Evolutionary conservation across 2,329 filamentous ascomycete species (phyloP).

Genomic region (Fusarium camptoceras): DNA sequence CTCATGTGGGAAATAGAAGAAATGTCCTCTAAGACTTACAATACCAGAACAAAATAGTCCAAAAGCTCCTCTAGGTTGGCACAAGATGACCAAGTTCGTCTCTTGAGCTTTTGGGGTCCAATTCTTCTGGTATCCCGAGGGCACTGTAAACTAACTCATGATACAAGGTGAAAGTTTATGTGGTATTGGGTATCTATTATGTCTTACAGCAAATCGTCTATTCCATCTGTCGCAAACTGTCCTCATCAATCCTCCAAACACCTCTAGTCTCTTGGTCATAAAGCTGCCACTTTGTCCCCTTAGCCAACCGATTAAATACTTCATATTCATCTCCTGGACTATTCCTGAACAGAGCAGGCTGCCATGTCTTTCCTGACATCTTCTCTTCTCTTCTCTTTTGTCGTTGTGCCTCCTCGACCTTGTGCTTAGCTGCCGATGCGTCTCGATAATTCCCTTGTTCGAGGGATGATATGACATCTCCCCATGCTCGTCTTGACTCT

Average conservation of each 20-base stretch:
- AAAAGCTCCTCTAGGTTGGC: too few species aligned
- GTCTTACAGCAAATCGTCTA: background rate
- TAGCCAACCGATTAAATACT: slow-evolving; percentile 18
- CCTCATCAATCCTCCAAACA: slow-evolving; percentile 35
- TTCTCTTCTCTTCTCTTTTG: slow-evolving; percentile 77
- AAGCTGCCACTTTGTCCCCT: slow-evolving; percentile 24
- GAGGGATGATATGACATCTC: slow-evolving; percentile 79
- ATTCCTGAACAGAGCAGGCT: slow-evolving; percentile 32
- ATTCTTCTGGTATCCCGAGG: too few species aligned
- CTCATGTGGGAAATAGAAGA: too few species aligned
- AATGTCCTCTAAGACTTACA: too few species aligned
- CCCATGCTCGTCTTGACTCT: slow-evolving; percentile 85
- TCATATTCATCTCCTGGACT: slow-evolving; percentile 2
- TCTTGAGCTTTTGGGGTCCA: too few species aligned
- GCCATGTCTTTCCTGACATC: slow-evolving; percentile 50
- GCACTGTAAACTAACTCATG: too few species aligned
- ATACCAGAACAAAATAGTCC: too few species aligned
- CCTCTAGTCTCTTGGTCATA: slow-evolving; percentile 32
- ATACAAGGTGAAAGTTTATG: too few species aligned
- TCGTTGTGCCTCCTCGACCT: slow-evolving; percentile 85
- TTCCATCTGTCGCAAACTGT: background rate
- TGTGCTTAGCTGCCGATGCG: slow-evolving; percentile 77
- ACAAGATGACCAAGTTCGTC: too few species aligned
- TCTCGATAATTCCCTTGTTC: slow-evolving; percentile 78
- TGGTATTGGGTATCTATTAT: background rate